phyloP scores from a whole-genome alignment of 768 basidiomycete species.

The Kwoniella dejecticola region DNA sequence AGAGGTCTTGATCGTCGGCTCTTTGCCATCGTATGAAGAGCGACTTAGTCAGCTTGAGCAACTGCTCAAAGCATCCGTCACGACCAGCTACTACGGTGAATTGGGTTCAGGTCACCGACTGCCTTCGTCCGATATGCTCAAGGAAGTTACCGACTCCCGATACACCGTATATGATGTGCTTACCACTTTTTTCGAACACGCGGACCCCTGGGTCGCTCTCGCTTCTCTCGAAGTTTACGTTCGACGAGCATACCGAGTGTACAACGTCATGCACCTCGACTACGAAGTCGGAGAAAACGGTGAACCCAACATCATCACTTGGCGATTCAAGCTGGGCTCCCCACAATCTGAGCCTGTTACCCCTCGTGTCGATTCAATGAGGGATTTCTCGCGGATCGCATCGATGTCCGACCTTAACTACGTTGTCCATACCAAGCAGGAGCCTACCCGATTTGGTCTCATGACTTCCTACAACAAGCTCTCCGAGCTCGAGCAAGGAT shows the following conservation, averaged over 20 bases:
- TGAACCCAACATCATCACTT: conserved; percentile 77
- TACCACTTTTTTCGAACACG: conserved; percentile 88
- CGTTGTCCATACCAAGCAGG: conserved; percentile 76
- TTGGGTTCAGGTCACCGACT: conserved; percentile 68
- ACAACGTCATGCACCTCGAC: conserved; percentile 85
- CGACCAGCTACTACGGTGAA: conserved; percentile 87
- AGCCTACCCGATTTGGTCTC: conserved; percentile 86
- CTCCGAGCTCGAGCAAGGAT: conserved; percentile 68
- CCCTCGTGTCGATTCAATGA: conserved; percentile 54
- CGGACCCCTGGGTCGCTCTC: conserved; percentile 78
- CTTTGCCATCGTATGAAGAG: conserved; percentile 97
- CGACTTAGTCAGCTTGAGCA: conserved; percentile 90
- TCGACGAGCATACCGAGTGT: conserved; percentile 92
- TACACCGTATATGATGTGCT: conserved; percentile 98
- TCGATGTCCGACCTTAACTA: conserved; percentile 96
- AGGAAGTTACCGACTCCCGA: conserved; percentile 91
- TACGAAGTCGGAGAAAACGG: conserved; percentile 91
- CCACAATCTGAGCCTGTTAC: conserved; percentile 60
- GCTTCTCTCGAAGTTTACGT: conserved; percentile 96
- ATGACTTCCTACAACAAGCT: conserved; percentile 87
- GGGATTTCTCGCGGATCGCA: conserved; percentile 72
- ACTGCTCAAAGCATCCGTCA: conserved; percentile 84
- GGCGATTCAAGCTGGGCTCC: conserved; percentile 90
- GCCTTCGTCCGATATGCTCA: conserved; percentile 81
- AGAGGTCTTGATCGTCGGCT: conserved; percentile 92